These are phyloP conservation scores for Pezicula rhizophila DNA, from an alignment of 2,329 filamentous ascomycete genomes.

Conservation along the genomic window DNA sequence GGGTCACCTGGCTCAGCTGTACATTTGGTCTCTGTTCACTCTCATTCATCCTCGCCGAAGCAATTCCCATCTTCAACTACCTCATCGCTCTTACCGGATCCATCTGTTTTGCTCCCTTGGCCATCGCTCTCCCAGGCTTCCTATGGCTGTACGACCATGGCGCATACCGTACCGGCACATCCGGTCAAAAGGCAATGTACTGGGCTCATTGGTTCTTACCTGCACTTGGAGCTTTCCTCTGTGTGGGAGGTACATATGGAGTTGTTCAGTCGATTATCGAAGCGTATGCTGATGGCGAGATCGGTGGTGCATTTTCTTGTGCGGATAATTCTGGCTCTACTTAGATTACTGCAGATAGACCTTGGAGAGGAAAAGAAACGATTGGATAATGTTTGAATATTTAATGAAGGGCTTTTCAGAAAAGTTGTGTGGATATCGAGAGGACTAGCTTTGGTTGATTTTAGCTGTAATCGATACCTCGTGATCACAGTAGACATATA, in stretches of 20 bases:
- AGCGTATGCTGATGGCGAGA: conserved; percentile 33
- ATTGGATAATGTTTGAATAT: too few relatives aligned
- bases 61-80: conserved; percentile 48
- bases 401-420: too few relatives aligned
- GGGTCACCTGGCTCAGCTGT: conserved; percentile 42
- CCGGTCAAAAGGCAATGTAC: conserved; percentile 18
- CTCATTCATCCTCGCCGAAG: conserved; percentile 42
- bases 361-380: too few relatives aligned
- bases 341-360: not conserved
- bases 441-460: too few relatives aligned
- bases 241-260: conserved; percentile 34
- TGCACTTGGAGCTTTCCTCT: conserved; percentile 29
- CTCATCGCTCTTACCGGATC: conserved; percentile 41
- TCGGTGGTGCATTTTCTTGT: conserved; percentile 34
- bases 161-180: conserved; percentile 30
- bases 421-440: too few relatives aligned
- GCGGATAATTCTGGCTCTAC: conserved; percentile 31
- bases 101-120: conserved; percentile 43
- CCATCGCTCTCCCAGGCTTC: conserved; percentile 39
- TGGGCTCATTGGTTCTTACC: conserved; percentile 31
- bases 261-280: conserved; percentile 43
- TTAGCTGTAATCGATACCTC: too few relatives aligned
- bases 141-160: conserved; percentile 44
- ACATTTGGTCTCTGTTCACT: conserved; percentile 34
- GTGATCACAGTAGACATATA: too few relatives aligned